Percentiles rank a stretch among this genome's conserved stretches.
Conservation (phyloP, 2,329 filamentous ascomycete species). For the Elsinoe fawcettii region DNA sequence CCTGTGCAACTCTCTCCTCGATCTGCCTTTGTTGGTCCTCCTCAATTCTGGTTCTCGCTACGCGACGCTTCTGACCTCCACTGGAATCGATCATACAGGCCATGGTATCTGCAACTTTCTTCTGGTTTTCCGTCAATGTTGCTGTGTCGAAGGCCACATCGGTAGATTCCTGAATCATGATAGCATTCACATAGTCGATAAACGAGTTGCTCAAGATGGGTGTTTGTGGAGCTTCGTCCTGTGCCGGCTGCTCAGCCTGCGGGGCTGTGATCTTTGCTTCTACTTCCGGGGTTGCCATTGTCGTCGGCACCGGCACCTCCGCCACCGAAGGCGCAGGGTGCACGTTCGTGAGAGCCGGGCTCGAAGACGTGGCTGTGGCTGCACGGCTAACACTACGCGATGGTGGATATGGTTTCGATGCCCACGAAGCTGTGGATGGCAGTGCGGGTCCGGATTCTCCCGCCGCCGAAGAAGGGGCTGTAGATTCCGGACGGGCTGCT, state of each 20-base stretch:
- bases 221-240: slow-evolving; percentile 16
- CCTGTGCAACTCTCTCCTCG: slow-evolving; percentile 46
- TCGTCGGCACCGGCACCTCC: background rate
- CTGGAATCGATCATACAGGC: slow-evolving; percentile 76
- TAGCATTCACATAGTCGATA: background rate
- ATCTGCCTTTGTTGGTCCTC: slow-evolving; percentile 51
- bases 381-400: slow-evolving; percentile 68
- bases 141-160: slow-evolving; percentile 43
- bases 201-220: background rate
- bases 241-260: slow-evolving; percentile 15
- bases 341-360: slow-evolving; percentile 55
- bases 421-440: slow-evolving; percentile 91
- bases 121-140: slow-evolving; percentile 38
- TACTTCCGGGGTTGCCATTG: background rate
- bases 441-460: slow-evolving; percentile 68
- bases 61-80: slow-evolving; percentile 73
- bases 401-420: slow-evolving; percentile 58
- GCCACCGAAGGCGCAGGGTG: slow-evolving; percentile 15
- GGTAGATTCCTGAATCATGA: background rate
- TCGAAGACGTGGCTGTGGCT: slow-evolving; percentile 72
- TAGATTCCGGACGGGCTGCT: slow-evolving; percentile 45
- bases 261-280: slow-evolving; percentile 13
- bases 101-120: slow-evolving; percentile 48
- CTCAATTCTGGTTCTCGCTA: slow-evolving; percentile 59
- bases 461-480: slow-evolving; percentile 23